A percentile compares a stretch with the other conserved stretches of the same genome.
These are phyloP conservation scores for Penicillium polonicum DNA, from an alignment of 2,329 filamentous ascomycete species.

Conservation along the genomic window DNA sequence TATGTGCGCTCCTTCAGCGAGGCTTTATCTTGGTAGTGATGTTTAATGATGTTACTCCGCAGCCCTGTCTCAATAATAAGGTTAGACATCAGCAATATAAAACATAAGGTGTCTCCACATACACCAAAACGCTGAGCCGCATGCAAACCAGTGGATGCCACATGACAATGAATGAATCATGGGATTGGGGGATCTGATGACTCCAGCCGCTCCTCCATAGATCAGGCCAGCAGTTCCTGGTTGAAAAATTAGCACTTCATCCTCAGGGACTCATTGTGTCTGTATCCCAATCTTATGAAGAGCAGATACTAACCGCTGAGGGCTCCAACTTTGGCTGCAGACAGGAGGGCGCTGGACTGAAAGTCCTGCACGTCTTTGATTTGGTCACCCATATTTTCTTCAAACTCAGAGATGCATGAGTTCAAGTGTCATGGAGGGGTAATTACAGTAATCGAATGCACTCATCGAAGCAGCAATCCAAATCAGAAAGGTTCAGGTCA, in stretches of 20 bases:
- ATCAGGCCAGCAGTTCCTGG: conserved; percentile 55
- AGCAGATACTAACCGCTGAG: conserved; percentile 52
- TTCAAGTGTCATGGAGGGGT: conserved; percentile 5
- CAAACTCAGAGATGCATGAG: conserved; percentile 7
- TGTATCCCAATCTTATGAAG: conserved; percentile 1
- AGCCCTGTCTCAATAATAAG: conserved; percentile 31
- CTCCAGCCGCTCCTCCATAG: conserved; percentile 67
- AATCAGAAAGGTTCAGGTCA: conserved; percentile 5
- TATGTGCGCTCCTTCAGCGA: conserved; percentile 60
- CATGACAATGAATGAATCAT: conserved; percentile 69
- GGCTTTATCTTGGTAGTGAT: conserved; percentile 52
- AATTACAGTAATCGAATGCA: background rate
- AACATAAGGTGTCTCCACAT: conserved; percentile 35
- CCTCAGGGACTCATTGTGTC: background rate
- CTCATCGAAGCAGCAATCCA: conserved; percentile 1
- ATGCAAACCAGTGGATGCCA: conserved; percentile 76
- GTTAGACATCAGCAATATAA: conserved; percentile 6
- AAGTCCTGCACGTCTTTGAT: conserved; percentile 16
- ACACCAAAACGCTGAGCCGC: conserved; percentile 77
- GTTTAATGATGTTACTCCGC: conserved; percentile 47
- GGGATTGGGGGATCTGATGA: conserved; percentile 65
- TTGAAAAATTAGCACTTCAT: conserved; percentile 1
- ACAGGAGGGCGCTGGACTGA: conserved; percentile 24
- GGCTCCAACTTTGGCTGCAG: conserved; percentile 60
- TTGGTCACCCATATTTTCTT: conserved; percentile 31